Base-by-base conservation (phyloP, 2,329 filamentous ascomycete species). In the Trichoderma koningiopsis region DNA sequence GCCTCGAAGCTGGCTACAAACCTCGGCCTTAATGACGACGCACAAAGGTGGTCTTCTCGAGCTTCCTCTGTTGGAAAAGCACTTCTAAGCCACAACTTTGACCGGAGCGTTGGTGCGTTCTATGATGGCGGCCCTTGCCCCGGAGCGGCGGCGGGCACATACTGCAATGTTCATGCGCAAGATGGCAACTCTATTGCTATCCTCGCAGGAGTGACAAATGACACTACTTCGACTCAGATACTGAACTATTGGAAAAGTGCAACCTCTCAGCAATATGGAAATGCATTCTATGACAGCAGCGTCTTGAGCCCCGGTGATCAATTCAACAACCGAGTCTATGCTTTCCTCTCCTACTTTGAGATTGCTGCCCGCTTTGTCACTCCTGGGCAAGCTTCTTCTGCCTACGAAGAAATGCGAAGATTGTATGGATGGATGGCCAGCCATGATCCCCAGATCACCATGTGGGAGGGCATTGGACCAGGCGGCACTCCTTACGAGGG, bases 291-390 rank as follows among this genome's bases (percentile, higher is more conserved):
- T 73, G 84, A 86, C 73, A 83, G 80, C 47, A 81, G 78, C 55
- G 73, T 77, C 4, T 74, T 85, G 0, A 63, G 60, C 13, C 70
- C 70, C 1, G 74, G 72, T 0, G 71, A 70, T 0, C 80, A 78
- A 0, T 85, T 81, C 72, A 79, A 79, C 2, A 74, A 82, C 61
- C 79, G 83, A 14, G 84, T 86, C 4, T 86, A 86, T 67, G 79
- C 85, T 2, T 86, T 86, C 71, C 81, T 83, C 22, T 86, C 84
- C 2, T 86, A 84, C 73, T 86, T 86, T 71, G 85, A 86, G 75
- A 77, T 84, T 22, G 78, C 81, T n/a, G 84, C 84, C 14, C 81
- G 84, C 11, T 85, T 86, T 72, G 73, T 76, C 27, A 75, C 63
- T 11, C 37, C 65, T 6, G 79, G 77, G 0, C 68, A 76, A 4